Evolutionary conservation across 345 rosid genomes (phyloP), one percentile per base, ranked within the genome.

Genomic region (Durio zibethinus): DNA sequence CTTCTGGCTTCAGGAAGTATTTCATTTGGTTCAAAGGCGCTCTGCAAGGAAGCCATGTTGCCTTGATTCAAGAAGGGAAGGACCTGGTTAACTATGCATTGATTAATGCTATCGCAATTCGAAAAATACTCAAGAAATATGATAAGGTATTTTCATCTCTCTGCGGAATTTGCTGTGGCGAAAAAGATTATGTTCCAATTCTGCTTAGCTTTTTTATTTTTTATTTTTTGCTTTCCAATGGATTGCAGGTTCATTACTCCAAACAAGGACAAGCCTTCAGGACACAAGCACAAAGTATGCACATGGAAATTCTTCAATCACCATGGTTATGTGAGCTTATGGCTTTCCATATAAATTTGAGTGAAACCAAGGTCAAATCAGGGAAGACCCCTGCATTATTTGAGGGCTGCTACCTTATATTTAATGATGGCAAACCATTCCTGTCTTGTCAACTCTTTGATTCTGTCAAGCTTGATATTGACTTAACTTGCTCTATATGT

Each of bases 261-360:
- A 93, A 85, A 75, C 97, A 93, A 91, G 99, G 99, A 42, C 98
- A 92, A 85, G 93, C 90, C 66, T 96, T 96, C 83, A 91, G 87
- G 88, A 88, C 98, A 9, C 89, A 89, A 64, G 93, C 90, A 2
- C 97, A 91, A 77, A 89, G 88, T 50, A 89, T 96, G 98, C 91
- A 89, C 73, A 83, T 91, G 11, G 98, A 96, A 77, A 96, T 96
- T 82, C 94, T 96, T 60, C 97, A 91, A 50, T 96, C 99, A 27
- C 98, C 98, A 10, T 93, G 98, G 98, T 90, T 93, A 6, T 92
- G 94, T 40, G 97, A 96, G 83, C 97, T 93, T 35, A 90, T 90
- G 86, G 99, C 98, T 76, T 92, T 92, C 82, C 97, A 92, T 78
- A 89, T 96, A 78, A 96, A 93, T 78, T 72, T 92, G 80, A 91